Evolutionary conservation across 2,329 filamentous ascomycete species (phyloP), one percentile per base, ranked within the genome.

Genomic region (Elsinoe fawcettii): DNA sequence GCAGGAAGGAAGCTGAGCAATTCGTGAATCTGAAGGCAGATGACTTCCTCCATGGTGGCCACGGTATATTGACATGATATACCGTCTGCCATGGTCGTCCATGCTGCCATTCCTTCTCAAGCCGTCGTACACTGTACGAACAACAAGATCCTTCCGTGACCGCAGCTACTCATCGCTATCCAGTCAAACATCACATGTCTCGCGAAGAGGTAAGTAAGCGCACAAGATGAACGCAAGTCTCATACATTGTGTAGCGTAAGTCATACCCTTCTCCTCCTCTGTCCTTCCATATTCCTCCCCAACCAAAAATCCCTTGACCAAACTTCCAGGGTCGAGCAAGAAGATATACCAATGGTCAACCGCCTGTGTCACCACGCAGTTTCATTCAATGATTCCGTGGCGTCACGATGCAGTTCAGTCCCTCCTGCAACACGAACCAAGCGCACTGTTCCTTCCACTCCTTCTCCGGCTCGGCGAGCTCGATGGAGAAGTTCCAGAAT

Each of bases 401-500:
- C 18, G 54, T 62, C 25, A 66, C 30, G 14, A 58, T 44, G 1
- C 65, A 64, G 16, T 66, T 62, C 1, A 69, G 46, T 2, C 66
- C 67, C 27, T 65, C 54, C 60, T 69, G 67, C 62, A 68, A 64
- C 7, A 68, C 65, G 51, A 70, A 68, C 66, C 66, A 65, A 47
- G 62, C 63, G 57, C 65, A 66, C 0, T 58, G 63, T 57, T 64
- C 66, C 9, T 57, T 63, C 69, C 65, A 70, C 22, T 65, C 63
- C 16, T 63, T 63, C 4, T 66, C 63, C 2, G 64, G 64, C 22
- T 70, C 63, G n/a, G 60, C 65, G 1, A 72, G 62, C 56, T 69
- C 64, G 12, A 71, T 32, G 32, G 71, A 65, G 44, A 66, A 71
- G 37, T 65, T 67, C 62, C 68, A 60, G 54, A 71, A 67, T 6